Conservation (phyloP, 2,329 filamentous ascomycete genomes). For the Trichoderma lentiforme region DNA sequence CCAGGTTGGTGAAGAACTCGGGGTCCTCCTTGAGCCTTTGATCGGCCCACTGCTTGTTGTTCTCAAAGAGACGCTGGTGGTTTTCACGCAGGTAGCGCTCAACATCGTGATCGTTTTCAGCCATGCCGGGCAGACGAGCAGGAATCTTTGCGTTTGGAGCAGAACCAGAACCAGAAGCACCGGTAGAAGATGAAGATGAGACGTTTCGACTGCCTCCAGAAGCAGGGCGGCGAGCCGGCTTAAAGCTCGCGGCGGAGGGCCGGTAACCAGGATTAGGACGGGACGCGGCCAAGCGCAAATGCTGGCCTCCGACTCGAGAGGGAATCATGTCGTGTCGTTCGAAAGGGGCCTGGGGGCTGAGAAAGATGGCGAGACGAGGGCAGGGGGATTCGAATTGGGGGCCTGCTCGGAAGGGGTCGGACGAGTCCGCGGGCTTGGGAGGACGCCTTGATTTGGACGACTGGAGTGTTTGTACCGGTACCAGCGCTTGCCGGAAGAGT, state of each 20-base stretch:
- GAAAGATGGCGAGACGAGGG: background rate
- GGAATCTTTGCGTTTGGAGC: background rate
- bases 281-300: conserved; percentile 10
- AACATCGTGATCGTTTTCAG: conserved; percentile 36
- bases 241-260: background rate
- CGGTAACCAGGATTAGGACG: background rate
- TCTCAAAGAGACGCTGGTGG: conserved; percentile 66
- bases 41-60: conserved; percentile 64
- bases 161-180: background rate
- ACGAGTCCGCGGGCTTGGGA: background rate
- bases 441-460: background rate
- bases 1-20: conserved; percentile 62
- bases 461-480: background rate
- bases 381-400: background rate
- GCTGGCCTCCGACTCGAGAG: conserved; percentile 11
- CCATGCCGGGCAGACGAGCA: conserved; percentile 13
- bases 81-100: conserved; percentile 57
- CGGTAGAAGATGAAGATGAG: conserved; percentile 5
- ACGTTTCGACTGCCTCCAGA: background rate
- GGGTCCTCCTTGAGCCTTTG: conserved; percentile 57
- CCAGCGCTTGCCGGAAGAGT: background rate
- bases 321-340: conserved; percentile 7
- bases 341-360: background rate
- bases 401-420: background rate
- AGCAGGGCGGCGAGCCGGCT: background rate